Evolutionary conservation across 1,284 basidiomycete genomes (phyloP).

Genomic region (Trichosporon sp.): DNA sequence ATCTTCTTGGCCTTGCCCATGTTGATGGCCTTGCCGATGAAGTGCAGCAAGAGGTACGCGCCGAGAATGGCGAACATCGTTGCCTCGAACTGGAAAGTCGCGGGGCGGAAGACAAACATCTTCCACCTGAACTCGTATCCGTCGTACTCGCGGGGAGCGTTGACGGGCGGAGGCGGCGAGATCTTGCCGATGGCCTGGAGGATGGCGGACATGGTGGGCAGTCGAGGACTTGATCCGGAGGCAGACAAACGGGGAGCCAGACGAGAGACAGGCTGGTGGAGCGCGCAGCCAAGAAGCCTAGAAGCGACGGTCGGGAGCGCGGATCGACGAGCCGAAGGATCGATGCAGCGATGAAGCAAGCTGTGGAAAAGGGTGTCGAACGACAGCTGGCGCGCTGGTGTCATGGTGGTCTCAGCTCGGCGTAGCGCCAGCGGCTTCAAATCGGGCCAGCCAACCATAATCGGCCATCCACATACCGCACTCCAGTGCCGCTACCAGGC

Average conservation of each 20-base stretch:
- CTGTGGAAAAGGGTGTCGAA: not conserved
- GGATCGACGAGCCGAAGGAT: not conserved
- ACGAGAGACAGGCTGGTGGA: not conserved
- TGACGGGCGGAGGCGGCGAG: slow-evolving; percentile 43
- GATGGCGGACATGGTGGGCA: slow-evolving; percentile 39
- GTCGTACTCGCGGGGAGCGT: slow-evolving; percentile 53
- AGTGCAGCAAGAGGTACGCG: slow-evolving; percentile 36
- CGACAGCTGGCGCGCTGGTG: not conserved
- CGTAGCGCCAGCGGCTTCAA: not conserved
- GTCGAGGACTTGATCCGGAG: not conserved
- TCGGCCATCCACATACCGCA: not conserved
- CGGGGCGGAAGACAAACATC: slow-evolving; percentile 72
- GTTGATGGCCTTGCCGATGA: slow-evolving; percentile 41
- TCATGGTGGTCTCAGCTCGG: not conserved
- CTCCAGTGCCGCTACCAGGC: not conserved
- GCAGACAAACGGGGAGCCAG: not conserved
- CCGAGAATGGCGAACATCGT: slow-evolving; percentile 57
- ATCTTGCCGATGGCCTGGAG: slow-evolving; percentile 54
- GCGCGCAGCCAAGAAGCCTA: not conserved
- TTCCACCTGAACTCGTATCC: slow-evolving; percentile 68
- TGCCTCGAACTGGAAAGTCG: slow-evolving; percentile 67
- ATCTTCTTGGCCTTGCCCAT: slow-evolving; percentile 32
- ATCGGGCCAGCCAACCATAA: not conserved
- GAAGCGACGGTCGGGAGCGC: not conserved
- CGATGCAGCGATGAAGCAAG: not conserved